These are phyloP conservation scores for Mortierella sp. DNA, from an alignment of 371 early-diverging fungal genomes.

Conservation along the genomic window DNA sequence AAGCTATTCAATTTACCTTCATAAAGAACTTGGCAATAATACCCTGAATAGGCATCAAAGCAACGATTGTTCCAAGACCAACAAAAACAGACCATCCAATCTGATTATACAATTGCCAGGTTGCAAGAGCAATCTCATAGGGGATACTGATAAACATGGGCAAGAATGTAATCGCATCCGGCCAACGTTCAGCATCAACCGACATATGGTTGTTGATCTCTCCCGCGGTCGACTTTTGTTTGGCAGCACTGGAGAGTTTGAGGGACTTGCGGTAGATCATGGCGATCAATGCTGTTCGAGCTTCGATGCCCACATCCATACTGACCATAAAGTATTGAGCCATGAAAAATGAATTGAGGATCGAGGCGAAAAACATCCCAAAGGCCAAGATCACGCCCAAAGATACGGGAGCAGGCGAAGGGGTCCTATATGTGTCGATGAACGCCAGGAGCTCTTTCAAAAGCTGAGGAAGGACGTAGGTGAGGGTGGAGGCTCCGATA, in stretches of 20 bases:
- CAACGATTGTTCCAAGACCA: background rate
- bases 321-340: constrained; percentile 47
- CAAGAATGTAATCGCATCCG: constrained; percentile 1
- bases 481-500: constrained; percentile 32
- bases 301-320: constrained; percentile 54
- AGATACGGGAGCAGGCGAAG: constrained; percentile 21
- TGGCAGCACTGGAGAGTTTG: constrained; percentile 59
- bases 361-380: constrained; percentile 53
- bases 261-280: constrained; percentile 70
- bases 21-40: constrained; percentile 9
- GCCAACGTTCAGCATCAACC: constrained; percentile 41
- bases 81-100: constrained; percentile 10
- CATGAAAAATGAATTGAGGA: constrained; percentile 42
- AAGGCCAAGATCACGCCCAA: constrained; percentile 49
- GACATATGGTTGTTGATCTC: constrained; percentile 83
- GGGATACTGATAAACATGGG: constrained; percentile 1
- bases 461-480: constrained; percentile 43
- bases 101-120: constrained; percentile 6
- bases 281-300: constrained; percentile 61
- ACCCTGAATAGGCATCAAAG: constrained; percentile 2
- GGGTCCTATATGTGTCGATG: constrained; percentile 24
- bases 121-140: constrained; percentile 7
- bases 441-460: constrained; percentile 29
- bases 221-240: constrained; percentile 64
- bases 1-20: constrained; percentile 10